Conservation (phyloP, 2,329 filamentous ascomycete species). For the Leptosphaerulina australis region DNA sequence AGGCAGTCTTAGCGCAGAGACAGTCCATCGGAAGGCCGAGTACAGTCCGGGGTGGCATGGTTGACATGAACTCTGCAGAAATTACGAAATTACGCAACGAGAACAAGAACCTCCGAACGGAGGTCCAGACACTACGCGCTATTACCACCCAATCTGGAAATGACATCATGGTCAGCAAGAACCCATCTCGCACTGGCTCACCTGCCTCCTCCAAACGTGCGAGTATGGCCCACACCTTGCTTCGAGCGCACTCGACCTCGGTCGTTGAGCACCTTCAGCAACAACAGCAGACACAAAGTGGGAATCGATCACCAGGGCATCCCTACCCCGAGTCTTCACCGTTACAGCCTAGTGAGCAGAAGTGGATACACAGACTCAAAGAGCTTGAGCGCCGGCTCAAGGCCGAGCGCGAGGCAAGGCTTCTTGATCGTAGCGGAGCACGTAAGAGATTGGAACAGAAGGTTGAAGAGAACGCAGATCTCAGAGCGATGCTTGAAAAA, state of each 20-base stretch:
- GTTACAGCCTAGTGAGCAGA: conserved; percentile 65
- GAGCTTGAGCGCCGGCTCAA: conserved; percentile 90
- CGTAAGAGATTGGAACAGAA: conserved; percentile 78
- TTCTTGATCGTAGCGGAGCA: conserved; percentile 84
- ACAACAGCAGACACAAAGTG: conserved; percentile 12
- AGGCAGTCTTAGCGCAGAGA: conserved; percentile 62
- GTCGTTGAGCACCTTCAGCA: conserved; percentile 54
- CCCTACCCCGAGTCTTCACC: conserved; percentile 46
- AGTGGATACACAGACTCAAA: conserved; percentile 83
- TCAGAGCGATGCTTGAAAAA: conserved; percentile 68
- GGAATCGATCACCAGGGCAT: conserved; percentile 25
- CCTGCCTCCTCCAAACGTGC: conserved; percentile 48
- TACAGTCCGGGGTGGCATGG: conserved; percentile 48
- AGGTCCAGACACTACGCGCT: conserved; percentile 68
- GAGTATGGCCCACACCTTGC: conserved; percentile 58
- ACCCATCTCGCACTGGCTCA: conserved; percentile 36
- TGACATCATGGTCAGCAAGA: conserved; percentile 32
- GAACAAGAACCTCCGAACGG: conserved; percentile 65
- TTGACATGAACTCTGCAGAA: conserved; percentile 57
- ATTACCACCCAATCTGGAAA: conserved; percentile 38
- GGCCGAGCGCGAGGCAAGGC: conserved; percentile 82
- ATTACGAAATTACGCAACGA: conserved; percentile 64
- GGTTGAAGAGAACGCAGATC: conserved; percentile 73
- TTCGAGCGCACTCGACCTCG: conserved; percentile 61
- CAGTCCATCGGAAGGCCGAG: conserved; percentile 48